Evolutionary conservation across 441 rosid species (phyloP).

Genomic region (Gossypium gossypioides): DNA sequence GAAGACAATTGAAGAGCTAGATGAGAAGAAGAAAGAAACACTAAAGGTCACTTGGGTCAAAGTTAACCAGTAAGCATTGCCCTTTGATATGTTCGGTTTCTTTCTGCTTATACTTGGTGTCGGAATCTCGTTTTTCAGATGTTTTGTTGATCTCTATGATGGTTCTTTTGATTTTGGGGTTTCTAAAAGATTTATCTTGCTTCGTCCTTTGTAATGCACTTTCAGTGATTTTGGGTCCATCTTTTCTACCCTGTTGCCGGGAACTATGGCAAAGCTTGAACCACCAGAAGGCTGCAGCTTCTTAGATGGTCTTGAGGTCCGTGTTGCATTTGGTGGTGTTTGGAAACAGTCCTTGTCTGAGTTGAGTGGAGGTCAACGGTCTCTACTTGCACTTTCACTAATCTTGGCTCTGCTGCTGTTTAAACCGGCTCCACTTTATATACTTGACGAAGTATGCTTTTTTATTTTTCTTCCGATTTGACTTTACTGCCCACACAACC

Average conservation of each 20-base stretch:
- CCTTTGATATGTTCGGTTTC: neutral
- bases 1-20: slow-evolving; percentile 95
- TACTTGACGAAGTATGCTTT: slow-evolving; percentile 76
- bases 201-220: neutral
- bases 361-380: slow-evolving; percentile 94
- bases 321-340: slow-evolving; percentile 94
- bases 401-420: slow-evolving; percentile 92
- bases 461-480: neutral
- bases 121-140: neutral
- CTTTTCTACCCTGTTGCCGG: slow-evolving; percentile 92
- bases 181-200: neutral
- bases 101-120: neutral
- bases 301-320: slow-evolving; percentile 96
- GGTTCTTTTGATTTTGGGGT: neutral
- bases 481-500: neutral
- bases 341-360: slow-evolving; percentile 99
- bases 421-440: slow-evolving; percentile 98
- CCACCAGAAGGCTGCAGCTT: slow-evolving; percentile 91
- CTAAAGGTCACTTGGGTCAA: slow-evolving; percentile 96
- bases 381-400: slow-evolving; percentile 85
- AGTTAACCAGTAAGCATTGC: slow-evolving; percentile 65
- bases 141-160: neutral
- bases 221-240: slow-evolving; percentile 91
- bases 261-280: slow-evolving; percentile 90
- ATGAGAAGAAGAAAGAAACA: slow-evolving; percentile 97